These are phyloP conservation scores for Populus tomentosa DNA, from an alignment of 441 rosid genomes.

Conservation along the genomic window DNA sequence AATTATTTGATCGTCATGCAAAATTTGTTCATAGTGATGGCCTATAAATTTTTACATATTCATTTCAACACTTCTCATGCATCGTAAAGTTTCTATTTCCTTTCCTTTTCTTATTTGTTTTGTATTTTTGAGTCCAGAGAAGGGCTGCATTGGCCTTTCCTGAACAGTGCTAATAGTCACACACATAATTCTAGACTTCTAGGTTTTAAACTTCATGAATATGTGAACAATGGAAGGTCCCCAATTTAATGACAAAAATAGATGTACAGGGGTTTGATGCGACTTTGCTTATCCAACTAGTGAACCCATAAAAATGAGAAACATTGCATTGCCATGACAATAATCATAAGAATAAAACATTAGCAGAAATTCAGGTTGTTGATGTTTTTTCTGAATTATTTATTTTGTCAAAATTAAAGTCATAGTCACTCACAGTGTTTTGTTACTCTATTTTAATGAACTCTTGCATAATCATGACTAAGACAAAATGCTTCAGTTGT, in stretches of 20 bases:
- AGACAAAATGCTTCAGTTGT: slow-evolving; percentile 54
- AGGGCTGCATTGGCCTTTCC: background rate
- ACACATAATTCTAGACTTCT: background rate
- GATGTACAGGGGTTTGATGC: background rate
- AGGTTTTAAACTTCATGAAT: background rate
- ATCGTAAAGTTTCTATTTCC: too few relatives aligned
- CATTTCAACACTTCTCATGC: too few relatives aligned
- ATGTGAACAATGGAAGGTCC: background rate
- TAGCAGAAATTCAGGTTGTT: background rate
- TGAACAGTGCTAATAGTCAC: background rate
- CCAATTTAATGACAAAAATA: background rate
- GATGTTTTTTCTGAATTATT: background rate
- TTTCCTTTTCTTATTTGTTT: too few relatives aligned
- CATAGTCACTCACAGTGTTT: background rate
- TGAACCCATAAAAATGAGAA: background rate
- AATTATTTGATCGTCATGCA: background rate
- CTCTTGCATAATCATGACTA: slow-evolving; percentile 23
- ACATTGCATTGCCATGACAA: background rate
- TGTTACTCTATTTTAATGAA: background rate
- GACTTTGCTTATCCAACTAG: background rate
- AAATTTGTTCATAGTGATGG: too few relatives aligned
- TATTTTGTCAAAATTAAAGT: background rate
- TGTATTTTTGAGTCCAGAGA: background rate
- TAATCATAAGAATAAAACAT: background rate
- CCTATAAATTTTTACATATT: too few relatives aligned